Conservation (phyloP, 495 filamentous ascomycete species). For the Aspergillus heteromorphus region DNA sequence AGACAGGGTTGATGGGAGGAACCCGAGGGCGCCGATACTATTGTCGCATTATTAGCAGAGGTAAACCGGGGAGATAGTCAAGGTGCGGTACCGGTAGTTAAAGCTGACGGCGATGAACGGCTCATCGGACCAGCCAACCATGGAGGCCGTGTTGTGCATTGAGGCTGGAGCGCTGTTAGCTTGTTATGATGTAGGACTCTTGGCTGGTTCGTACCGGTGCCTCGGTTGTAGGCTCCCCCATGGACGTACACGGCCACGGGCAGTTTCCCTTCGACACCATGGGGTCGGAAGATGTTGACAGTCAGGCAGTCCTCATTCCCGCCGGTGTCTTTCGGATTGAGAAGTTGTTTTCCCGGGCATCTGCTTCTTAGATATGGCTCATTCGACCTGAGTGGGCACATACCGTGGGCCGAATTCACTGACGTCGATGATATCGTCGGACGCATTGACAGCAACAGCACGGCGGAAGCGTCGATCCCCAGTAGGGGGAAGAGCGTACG, state of each 20-base stretch:
- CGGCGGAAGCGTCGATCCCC: slow-evolving; percentile 53
- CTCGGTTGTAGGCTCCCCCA: slow-evolving; percentile 36
- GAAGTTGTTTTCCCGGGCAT: slow-evolving; percentile 13
- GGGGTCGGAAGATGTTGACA: slow-evolving; percentile 47
- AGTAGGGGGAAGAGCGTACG: slow-evolving; percentile 51
- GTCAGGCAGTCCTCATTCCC: slow-evolving; percentile 50
- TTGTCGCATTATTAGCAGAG: too few species aligned
- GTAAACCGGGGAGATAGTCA: too few species aligned
- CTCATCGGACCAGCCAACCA: slow-evolving; percentile 50
- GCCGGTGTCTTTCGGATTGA: slow-evolving; percentile 20
- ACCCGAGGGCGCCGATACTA: slow-evolving; percentile 59
- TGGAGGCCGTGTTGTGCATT: slow-evolving; percentile 39
- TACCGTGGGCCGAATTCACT: slow-evolving; percentile 24
- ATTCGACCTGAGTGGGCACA: too few species aligned
- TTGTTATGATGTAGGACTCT: too few species aligned
- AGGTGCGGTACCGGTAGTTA: slow-evolving; percentile 33
- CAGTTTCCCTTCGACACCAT: slow-evolving; percentile 32
- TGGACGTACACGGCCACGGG: slow-evolving; percentile 55
- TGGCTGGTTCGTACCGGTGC: slow-evolving; percentile 12
- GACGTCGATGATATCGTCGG: slow-evolving; percentile 36
- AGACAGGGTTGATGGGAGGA: slow-evolving; percentile 47
- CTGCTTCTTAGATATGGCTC: not conserved
- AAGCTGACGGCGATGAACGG: slow-evolving; percentile 57
- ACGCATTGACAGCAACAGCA: slow-evolving; percentile 32
- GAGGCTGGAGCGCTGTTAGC: too few species aligned